phyloP scores from a whole-genome alignment of 208 protist species.

The Leishmania lainsoni region DNA sequence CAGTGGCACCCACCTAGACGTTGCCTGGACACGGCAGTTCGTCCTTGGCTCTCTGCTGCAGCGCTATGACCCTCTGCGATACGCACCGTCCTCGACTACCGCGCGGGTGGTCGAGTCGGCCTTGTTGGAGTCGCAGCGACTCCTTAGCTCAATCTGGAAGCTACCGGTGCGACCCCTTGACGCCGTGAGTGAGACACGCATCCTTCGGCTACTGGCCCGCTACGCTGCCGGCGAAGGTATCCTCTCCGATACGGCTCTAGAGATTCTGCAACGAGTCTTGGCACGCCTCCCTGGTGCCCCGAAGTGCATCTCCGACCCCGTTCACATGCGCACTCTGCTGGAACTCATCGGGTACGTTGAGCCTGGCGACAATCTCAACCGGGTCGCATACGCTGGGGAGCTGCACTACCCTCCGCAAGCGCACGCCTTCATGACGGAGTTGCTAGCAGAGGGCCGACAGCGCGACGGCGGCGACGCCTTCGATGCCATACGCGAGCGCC shows the following conservation, averaged over 20 bases:
- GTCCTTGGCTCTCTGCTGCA: conserved; percentile 81
- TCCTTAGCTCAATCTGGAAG: conserved; percentile 61
- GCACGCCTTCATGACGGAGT: conserved; percentile 47
- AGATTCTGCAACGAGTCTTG: conserved; percentile 56
- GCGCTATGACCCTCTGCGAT: conserved; percentile 48
- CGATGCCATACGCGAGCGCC: conserved; percentile 54
- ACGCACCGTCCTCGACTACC: not conserved
- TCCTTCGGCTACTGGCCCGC: conserved; percentile 75
- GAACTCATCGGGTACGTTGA: conserved; percentile 60
- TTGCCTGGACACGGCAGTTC: conserved; percentile 74
- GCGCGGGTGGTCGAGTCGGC: conserved; percentile 40
- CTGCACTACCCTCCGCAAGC: conserved; percentile 76
- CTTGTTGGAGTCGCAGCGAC: conserved; percentile 62
- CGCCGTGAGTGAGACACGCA: conserved; percentile 62
- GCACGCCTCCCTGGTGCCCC: conserved; percentile 53
- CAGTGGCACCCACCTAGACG: conserved; percentile 63
- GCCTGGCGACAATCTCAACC: conserved; percentile 73
- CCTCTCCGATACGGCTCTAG: conserved; percentile 61
- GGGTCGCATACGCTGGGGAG: conserved; percentile 65
- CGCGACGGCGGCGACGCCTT: conserved; percentile 73
- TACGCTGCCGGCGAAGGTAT: conserved; percentile 71
- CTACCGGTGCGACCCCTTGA: conserved; percentile 69
- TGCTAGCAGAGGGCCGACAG: conserved; percentile 43
- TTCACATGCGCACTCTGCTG: conserved; percentile 65
- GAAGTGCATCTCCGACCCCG: conserved; percentile 40